Evolutionary conservation across 2,329 filamentous ascomycete species (phyloP), one percentile per base, ranked within the genome.

Genomic region (Cephalotrichum gorgonifer): DNA sequence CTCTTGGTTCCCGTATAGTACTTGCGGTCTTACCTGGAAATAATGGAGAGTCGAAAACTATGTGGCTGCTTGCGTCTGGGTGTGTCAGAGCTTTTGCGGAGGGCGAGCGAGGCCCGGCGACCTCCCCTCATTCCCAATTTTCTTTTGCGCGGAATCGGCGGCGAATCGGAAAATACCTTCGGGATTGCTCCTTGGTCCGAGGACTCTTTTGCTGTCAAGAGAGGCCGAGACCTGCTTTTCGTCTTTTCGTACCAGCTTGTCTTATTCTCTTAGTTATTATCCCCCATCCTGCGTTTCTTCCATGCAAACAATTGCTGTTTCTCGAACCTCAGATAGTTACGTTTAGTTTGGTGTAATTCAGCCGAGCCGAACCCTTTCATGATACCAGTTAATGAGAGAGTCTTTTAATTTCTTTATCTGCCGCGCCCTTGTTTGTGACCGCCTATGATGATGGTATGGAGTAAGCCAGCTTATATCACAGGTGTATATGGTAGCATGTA

Each of bases 371-470:
- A 48, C 46, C 35, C 46, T 48, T 48, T 48, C 46, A 48, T 48
- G 46, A 48, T 48, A 48, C 46, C 46, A 48, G 38, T 48, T 48
- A 48, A 48, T 48, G 46, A 42, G 46, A 48, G 46, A 48, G 38
- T 43, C n/a, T n/a, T n/a, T 48, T 48, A 38, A 42, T 30, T 28
- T 43, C 43, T 30, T 33, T 39, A 22, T 26, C 35, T 2, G 7
- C 35, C 35, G 20, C 33, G 33, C 33, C n/a, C n/a, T n/a, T n/a
- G n/a, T 20, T 38, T 20, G 33, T 38, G 11, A n/a, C 17, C 22
- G 9, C 7, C 7, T 39, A 11, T 22, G 35, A 9, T 11, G 30
- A 15, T 9, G 22, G 17, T 20, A n/a, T n/a, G 15, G 7, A 39
- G n/a, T n/a, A n/a, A n/a, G n/a, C n/a, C n/a, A n/a, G n/a, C n/a